These are phyloP conservation scores for Lophium mytilinum DNA, from an alignment of 495 filamentous ascomycete genomes.

Conservation along the genomic window DNA sequence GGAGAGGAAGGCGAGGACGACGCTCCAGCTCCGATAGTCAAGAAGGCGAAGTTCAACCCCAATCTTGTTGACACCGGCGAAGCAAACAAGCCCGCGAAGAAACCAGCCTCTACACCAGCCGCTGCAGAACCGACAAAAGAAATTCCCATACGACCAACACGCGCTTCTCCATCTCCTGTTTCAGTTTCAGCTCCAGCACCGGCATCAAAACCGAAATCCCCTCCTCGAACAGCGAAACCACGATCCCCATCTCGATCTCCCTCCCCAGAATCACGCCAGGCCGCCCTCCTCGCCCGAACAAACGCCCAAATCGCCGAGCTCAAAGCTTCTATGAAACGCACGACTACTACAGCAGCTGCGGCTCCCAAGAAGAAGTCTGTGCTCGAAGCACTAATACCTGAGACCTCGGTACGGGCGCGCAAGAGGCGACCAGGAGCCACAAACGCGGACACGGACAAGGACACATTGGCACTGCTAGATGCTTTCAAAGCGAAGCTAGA, in stretches of 20 bases:
- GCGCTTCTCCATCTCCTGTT: conserved; percentile 36
- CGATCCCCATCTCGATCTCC: conserved; percentile 11
- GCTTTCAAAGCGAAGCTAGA: conserved; percentile 76
- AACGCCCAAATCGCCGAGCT: conserved; percentile 88
- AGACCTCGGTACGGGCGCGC: conserved; percentile 69
- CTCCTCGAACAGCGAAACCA: conserved; percentile 1
- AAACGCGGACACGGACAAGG: conserved; percentile 47
- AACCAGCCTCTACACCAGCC: conserved; percentile 23
- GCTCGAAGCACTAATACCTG: conserved; percentile 74
- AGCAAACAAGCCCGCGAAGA: conserved; percentile 19
- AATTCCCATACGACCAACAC: conserved; percentile 21
- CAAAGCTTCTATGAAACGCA: conserved; percentile 88
- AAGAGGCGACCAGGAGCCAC: conserved; percentile 56
- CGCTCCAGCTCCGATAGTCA: conserved; percentile 52
- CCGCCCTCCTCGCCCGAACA: conserved; percentile 60
- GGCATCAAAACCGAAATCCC: conserved; percentile 5
- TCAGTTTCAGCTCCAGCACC: conserved; percentile 30
- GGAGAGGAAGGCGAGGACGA: conserved; percentile 72
- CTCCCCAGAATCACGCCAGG: conserved; percentile 44
- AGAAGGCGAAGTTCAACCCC: conserved; percentile 88
- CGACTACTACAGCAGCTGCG: conserved; percentile 48
- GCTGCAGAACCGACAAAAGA: conserved; percentile 27
- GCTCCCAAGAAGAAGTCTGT: conserved; percentile 55
- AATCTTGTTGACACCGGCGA: conserved; percentile 61
- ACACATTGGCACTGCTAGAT: conserved; percentile 58